Base-by-base conservation (phyloP, 2,329 filamentous ascomycete genomes). In the Zalaria obscura region DNA sequence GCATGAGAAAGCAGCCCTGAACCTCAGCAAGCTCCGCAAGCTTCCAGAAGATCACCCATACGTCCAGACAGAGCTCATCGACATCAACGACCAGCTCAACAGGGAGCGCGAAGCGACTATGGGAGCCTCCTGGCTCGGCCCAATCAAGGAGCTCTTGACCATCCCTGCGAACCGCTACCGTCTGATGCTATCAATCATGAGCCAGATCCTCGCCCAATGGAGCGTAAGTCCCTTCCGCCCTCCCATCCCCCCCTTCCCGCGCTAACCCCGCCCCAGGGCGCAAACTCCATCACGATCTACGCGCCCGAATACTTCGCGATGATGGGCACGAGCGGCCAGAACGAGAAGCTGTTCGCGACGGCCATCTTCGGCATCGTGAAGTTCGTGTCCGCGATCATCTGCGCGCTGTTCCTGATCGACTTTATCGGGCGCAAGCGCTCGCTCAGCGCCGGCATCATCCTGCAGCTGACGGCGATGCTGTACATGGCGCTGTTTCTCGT, bases 291-390 rank as follows among this genome's bases (percentile, higher is more conserved):
- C 59, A 88, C 83, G 0, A 70, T 87, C 10, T 88, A 88, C 53
- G 82, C 83, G 0, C 74, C 78, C 0, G 73, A 85, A 45, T 73
- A 87, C 40, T 88, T 89, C 58, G 68, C 66, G 5, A 70, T 87
- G 44, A 70, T 88, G 33, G 83, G 83, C 4, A 75, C 82, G 37
- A 74, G 70, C 1, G 81, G 82, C 5, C 70, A 70, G 36, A 71
- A 78, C 36, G 78, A 85, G 57, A 76, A 76, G 41, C 72, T 87
- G 0, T 75, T 87, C 32, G 74, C 83, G 9, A 87, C 80, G 0
- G 81, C 75, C 3, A 75, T 89, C 39, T 86, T 88, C 41, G 83
- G 83, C 35, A 72, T 86, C 40, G 68, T 86, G 50, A 88, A 88
- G 55, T 73, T 88, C 41, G 56, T 74, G 5, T 71, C 78, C 0